Base-by-base conservation (phyloP, 768 basidiomycete genomes). In the Cyclocybe aegerita region DNA sequence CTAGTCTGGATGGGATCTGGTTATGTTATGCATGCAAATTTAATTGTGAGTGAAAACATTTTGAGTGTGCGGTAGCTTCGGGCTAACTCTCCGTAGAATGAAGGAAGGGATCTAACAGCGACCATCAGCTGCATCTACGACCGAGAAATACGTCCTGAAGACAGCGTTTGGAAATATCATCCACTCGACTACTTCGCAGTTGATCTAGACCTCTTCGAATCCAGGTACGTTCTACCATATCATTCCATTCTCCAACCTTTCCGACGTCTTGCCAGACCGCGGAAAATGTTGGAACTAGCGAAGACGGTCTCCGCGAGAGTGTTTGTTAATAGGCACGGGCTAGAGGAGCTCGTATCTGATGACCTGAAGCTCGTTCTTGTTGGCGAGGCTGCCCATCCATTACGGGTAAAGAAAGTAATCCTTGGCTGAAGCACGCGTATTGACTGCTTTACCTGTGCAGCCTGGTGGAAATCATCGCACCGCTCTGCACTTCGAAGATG, bases 371-470 rank as follows among this genome's bases (percentile, higher is more conserved):
- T 79, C 12, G 71, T 80, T 10, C 64, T 84, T 11, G 71, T 83
- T n/a, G 84, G 83, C 46, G 80, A 84, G 49, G 81, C 82, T 4
- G 81, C 79, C 0, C 82, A 85, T 61, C 79, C 81, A 14, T 63
- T 80, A 35, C 68, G 78, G 60, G 82, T 69, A 51, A 39, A 66
- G 57, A 23, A 5, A 5, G 2, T 37, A 39, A 40, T 39, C 34
- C 39, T 34, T 3, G 23, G 23, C 4, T 23, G 4, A 23, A 23
- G 23, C 23, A 3, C 23, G 5, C 23, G 23, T 23, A 23, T 23
- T 23, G 23, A 23, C 3, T 23, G 23, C 5, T 23, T 23, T 3
- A 23, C 23, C 23, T 5, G 23, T 3, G 5, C 23, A 23, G 23
- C 23, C 23, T 23, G 23, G 23, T 3, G 23, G 23, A 23, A 23